Evolutionary conservation across 768 basidiomycete genomes (phyloP).

Genomic region (Leccinum imitatum): DNA sequence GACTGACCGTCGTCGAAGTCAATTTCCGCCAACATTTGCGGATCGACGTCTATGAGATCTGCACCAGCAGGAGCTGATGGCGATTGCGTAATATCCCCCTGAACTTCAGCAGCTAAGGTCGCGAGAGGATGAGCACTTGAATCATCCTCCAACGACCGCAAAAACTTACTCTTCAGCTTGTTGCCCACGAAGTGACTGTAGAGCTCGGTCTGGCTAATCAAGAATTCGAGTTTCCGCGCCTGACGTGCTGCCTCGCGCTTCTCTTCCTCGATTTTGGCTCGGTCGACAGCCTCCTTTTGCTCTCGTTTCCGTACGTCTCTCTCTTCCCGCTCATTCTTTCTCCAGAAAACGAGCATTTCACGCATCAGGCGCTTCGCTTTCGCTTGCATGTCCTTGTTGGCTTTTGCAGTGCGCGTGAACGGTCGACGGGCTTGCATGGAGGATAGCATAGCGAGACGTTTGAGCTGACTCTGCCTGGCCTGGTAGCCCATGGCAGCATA

Average conservation of each 20-base stretch:
- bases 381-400: constrained; percentile 77
- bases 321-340: constrained; percentile 97
- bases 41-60: constrained; percentile 54
- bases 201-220: constrained; percentile 97
- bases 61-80: constrained; percentile 54
- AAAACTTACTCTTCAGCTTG: constrained; percentile 80
- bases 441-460: constrained; percentile 73
- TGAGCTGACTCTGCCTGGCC: constrained; percentile 64
- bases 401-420: constrained; percentile 70
- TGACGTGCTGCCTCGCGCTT: constrained; percentile 91
- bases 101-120: constrained; percentile 67
- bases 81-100: constrained; percentile 52
- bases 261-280: constrained; percentile 87
- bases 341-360: constrained; percentile 97
- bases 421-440: constrained; percentile 79
- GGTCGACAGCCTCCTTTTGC: constrained; percentile 90
- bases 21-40: constrained; percentile 61
- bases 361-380: constrained; percentile 89
- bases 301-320: constrained; percentile 89
- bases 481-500: constrained; percentile 67
- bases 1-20: constrained; percentile 87
- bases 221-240: constrained; percentile 94
- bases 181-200: constrained; percentile 99
- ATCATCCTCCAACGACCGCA: constrained; percentile 14
- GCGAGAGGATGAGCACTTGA: constrained; percentile 14